A percentile compares a stretch with the other conserved stretches of the same genome.
Conservation (phyloP, 2,329 filamentous ascomycete species). For the Colletotrichum lini region DNA sequence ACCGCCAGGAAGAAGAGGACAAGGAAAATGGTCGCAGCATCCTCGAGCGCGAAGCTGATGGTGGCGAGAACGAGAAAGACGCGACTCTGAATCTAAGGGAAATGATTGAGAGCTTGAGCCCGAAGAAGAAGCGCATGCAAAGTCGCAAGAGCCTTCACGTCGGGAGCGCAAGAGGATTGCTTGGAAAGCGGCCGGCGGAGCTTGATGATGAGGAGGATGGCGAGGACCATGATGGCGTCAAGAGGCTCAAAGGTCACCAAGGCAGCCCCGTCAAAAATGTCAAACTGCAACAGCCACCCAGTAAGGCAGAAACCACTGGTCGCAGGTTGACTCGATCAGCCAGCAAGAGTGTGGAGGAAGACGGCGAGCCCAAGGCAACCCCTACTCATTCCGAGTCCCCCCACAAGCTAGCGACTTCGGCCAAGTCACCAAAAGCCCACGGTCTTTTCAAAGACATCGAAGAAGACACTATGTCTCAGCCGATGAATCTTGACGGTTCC, state of each 20-base stretch:
- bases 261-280: constrained; percentile 84
- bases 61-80: constrained; percentile 69
- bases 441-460: constrained; percentile 69
- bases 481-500: constrained; percentile 61
- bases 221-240: constrained; percentile 72
- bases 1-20: constrained; percentile 72
- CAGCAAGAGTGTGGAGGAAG: constrained; percentile 62
- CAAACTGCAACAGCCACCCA: constrained; percentile 77
- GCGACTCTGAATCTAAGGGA: constrained; percentile 78
- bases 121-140: constrained; percentile 77
- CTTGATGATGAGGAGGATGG: constrained; percentile 75
- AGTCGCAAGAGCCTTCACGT: constrained; percentile 84
- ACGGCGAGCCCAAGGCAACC: constrained; percentile 52
- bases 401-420: constrained; percentile 55
- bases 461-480: constrained; percentile 59
- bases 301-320: constrained; percentile 76
- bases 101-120: constrained; percentile 84
- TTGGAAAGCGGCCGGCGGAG: constrained; percentile 82
- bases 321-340: constrained; percentile 69
- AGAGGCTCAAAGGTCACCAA: constrained; percentile 79
- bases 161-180: constrained; percentile 79
- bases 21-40: constrained; percentile 72
- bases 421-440: constrained; percentile 70
- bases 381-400: constrained; percentile 65
- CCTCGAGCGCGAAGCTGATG: constrained; percentile 66